Percentiles rank a stretch among this genome's conserved stretches.
These are phyloP conservation scores for Ustilago lituana DNA, from an alignment of 1,284 basidiomycete genomes.

Conservation along the genomic window DNA sequence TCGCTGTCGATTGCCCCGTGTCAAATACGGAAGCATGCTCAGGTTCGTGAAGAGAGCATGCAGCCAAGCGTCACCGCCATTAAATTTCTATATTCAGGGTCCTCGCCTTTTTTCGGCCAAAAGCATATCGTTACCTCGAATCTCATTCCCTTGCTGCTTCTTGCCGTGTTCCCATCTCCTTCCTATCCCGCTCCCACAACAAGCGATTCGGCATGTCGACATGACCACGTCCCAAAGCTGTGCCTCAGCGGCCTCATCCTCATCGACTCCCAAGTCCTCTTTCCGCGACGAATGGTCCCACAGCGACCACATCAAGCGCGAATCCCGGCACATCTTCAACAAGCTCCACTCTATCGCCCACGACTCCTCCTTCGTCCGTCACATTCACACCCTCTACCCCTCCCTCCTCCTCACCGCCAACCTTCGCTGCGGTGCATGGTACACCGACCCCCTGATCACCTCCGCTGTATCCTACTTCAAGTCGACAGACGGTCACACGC, in stretches of 20 bases:
- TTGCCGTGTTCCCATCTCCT: not conserved
- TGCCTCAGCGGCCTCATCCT: not conserved
- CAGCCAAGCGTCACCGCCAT: conserved; percentile 4
- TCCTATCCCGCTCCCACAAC: not conserved
- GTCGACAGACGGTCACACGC: conserved; percentile 91
- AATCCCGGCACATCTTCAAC: conserved; percentile 49
- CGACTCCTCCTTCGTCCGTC: conserved; percentile 31
- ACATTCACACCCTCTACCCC: conserved; percentile 12
- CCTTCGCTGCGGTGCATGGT: conserved; percentile 93
- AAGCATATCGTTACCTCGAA: not conserved
- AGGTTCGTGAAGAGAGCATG: too few relatives aligned
- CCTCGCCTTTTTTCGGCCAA: conserved; percentile 16
- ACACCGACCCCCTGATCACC: conserved; percentile 75
- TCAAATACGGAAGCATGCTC: too few relatives aligned
- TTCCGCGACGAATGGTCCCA: conserved; percentile 22
- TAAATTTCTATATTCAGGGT: conserved; percentile 21
- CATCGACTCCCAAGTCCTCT: not conserved
- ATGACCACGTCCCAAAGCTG: conserved; percentile 18
- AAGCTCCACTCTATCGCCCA: conserved; percentile 30
- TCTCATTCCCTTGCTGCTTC: not conserved
- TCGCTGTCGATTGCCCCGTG: too few relatives aligned
- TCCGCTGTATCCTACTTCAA: conserved; percentile 84
- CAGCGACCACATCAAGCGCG: conserved; percentile 39
- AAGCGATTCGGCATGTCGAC: conserved; percentile 8
- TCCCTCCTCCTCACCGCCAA: conserved; percentile 74